phyloP scores from a whole-genome alignment of 768 basidiomycete genomes.

The Agaricus blazei region DNA sequence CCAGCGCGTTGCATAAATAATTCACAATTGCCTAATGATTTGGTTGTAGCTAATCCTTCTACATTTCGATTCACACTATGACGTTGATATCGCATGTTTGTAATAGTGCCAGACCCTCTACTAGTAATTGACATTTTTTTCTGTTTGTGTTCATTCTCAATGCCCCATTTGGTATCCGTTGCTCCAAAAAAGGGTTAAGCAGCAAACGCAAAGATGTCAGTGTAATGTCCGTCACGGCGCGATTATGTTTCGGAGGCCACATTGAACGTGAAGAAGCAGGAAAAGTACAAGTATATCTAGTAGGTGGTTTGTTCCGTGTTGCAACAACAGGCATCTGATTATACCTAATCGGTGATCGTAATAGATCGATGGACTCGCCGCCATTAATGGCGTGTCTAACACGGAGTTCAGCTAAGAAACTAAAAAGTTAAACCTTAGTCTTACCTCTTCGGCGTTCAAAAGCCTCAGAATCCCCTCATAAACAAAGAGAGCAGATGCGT shows the following conservation, averaged over 20 bases:
- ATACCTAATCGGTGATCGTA: too few relatives aligned
- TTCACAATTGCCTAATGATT: constrained; percentile 9
- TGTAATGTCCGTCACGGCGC: neutral
- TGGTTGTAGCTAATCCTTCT: neutral
- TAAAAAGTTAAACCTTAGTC: constrained; percentile 3
- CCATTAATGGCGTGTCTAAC: constrained; percentile 38
- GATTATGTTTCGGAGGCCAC: neutral
- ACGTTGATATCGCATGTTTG: neutral
- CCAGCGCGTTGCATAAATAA: neutral
- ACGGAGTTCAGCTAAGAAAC: constrained; percentile 6
- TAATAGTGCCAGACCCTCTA: constrained; percentile 2
- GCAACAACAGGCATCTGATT: too few relatives aligned
- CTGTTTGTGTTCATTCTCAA: neutral
- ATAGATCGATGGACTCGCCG: too few relatives aligned
- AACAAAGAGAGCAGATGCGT: constrained; percentile 74
- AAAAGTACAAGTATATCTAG: neutral
- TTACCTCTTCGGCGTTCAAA: constrained; percentile 63
- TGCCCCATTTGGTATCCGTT: constrained; percentile 25
- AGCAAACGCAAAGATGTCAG: neutral
- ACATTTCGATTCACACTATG: neutral
- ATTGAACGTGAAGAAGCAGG: neutral
- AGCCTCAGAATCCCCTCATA: constrained; percentile 70
- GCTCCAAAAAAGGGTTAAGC: constrained; percentile 26
- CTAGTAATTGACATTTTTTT: neutral
- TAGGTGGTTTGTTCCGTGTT: neutral